A percentile compares a stretch with the other conserved stretches of the same genome.
These are phyloP conservation scores for Pilatotrama ljubarskyi DNA, from an alignment of 768 basidiomycete species.

Conservation along the genomic window DNA sequence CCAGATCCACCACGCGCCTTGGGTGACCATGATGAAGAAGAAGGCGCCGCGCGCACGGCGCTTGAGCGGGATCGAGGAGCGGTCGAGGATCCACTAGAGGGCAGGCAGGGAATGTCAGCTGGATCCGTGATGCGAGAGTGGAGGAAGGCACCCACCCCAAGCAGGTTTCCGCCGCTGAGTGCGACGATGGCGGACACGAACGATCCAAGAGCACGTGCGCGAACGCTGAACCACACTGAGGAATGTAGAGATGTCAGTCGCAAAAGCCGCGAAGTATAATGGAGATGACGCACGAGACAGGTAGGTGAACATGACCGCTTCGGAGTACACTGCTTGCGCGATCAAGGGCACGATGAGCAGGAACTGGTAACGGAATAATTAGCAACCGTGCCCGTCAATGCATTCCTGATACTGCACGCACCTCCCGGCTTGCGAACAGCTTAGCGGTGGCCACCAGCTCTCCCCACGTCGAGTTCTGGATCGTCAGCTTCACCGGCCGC, in stretches of 20 bases:
- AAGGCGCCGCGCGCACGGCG: slow-evolving; percentile 10
- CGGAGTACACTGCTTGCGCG: slow-evolving; percentile 6
- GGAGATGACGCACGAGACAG: neutral
- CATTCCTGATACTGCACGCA: too few species aligned
- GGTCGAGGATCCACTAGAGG: slow-evolving; percentile 9
- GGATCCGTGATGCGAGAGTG: neutral
- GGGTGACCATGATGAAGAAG: slow-evolving; percentile 9
- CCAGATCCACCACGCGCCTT: slow-evolving; percentile 14
- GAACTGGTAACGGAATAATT: neutral
- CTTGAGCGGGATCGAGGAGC: neutral
- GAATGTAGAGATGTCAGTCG: too few species aligned
- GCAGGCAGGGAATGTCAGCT: neutral
- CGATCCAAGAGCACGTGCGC: slow-evolving; percentile 10
- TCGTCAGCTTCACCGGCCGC: slow-evolving; percentile 7
- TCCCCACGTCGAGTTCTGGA: slow-evolving; percentile 3
- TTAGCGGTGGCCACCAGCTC: slow-evolving; percentile 5
- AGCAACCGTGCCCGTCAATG: too few species aligned
- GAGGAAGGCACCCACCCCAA: neutral
- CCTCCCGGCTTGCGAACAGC: slow-evolving; percentile 8
- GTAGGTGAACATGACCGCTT: slow-evolving; percentile 14
- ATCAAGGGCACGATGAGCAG: slow-evolving; percentile 11
- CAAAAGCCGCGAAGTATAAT: too few species aligned
- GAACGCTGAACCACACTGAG: slow-evolving; percentile 10
- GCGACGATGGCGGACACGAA: slow-evolving; percentile 8
- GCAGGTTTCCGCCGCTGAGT: slow-evolving; percentile 8